A percentile compares a stretch with the other conserved stretches of the same genome.
These are phyloP conservation scores for Papiliotrema laurentii DNA, from an alignment of 1,284 basidiomycete species.

Conservation along the genomic window DNA sequence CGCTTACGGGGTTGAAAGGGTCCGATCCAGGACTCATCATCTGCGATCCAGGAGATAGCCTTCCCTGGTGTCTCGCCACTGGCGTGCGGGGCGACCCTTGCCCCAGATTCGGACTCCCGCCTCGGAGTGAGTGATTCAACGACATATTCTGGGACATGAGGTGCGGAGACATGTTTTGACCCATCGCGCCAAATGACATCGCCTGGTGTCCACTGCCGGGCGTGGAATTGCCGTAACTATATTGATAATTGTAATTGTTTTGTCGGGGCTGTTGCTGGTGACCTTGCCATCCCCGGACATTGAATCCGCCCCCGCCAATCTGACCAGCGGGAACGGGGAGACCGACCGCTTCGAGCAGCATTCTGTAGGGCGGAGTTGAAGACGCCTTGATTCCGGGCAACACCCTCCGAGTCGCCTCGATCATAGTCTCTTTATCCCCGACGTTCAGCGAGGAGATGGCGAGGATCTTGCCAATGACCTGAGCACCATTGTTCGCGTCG, in stretches of 20 bases:
- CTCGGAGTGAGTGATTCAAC: constrained; percentile 33
- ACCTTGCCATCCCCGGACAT: not conserved
- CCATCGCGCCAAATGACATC: constrained; percentile 3
- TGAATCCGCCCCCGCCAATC: constrained; percentile 1
- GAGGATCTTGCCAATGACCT: constrained; percentile 88
- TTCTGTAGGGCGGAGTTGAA: constrained; percentile 84
- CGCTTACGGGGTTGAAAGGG: constrained; percentile 49
- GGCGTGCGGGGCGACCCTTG: constrained; percentile 32
- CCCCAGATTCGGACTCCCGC: constrained; percentile 17
- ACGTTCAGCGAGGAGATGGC: constrained; percentile 76
- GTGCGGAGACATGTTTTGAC: constrained; percentile 27
- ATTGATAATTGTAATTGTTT: not conserved
- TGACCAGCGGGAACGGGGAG: constrained; percentile 64
- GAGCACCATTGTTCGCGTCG: constrained; percentile 91
- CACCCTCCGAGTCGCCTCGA: constrained; percentile 83
- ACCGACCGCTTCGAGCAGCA: constrained; percentile 89
- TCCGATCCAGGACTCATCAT: constrained; percentile 48
- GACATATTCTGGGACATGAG: constrained; percentile 42
- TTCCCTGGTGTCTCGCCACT: constrained; percentile 26
- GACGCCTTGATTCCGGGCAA: constrained; percentile 82
- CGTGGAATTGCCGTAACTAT: not conserved
- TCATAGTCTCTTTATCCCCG: constrained; percentile 61
- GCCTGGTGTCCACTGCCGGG: not conserved
- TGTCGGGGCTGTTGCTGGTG: not conserved
- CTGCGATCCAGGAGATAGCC: constrained; percentile 36